These are phyloP conservation scores for Aspergillus leporis DNA, from an alignment of 495 filamentous ascomycete genomes.

Conservation along the genomic window DNA sequence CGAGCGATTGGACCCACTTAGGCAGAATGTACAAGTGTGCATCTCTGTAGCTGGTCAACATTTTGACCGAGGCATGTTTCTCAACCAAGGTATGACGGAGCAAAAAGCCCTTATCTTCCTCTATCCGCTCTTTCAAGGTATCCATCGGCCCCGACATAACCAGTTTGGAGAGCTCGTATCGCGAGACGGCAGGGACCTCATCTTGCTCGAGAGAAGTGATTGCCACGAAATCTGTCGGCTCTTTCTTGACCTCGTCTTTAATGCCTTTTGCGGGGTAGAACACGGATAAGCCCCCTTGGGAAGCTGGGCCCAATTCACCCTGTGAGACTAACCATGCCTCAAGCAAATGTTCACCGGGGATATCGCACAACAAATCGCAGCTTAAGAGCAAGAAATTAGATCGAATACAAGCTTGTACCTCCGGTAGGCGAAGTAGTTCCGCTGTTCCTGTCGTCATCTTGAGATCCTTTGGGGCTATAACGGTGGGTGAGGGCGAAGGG, in stretches of 20 bases:
- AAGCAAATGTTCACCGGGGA: conserved; percentile 75
- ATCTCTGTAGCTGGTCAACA: conserved; percentile 80
- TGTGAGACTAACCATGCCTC: conserved; percentile 92
- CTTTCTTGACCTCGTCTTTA: conserved; percentile 73
- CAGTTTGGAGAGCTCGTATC: conserved; percentile 64
- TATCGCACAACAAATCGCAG: conserved; percentile 90
- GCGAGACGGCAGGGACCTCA: conserved; percentile 51
- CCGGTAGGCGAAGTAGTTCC: conserved; percentile 79
- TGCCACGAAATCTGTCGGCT: conserved; percentile 88
- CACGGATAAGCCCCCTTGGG: conserved; percentile 75
- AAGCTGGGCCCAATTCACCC: conserved; percentile 53
- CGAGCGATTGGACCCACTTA: conserved; percentile 84
- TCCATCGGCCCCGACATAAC: conserved; percentile 80
- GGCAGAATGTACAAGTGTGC: conserved; percentile 93
- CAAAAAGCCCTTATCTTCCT: conserved; percentile 69
- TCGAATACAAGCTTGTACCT: conserved; percentile 68
- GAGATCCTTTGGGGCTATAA: conserved; percentile 71
- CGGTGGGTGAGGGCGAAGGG: conserved; percentile 68
- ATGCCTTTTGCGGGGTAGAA: conserved; percentile 83
- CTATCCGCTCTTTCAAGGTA: conserved; percentile 77
- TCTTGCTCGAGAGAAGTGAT: conserved; percentile 61
- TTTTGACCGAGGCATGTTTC: conserved; percentile 68
- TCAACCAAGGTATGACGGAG: conserved; percentile 70
- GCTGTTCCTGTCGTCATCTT: conserved; percentile 82
- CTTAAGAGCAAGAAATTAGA: conserved; percentile 88